phyloP scores from a whole-genome alignment of 192 early-diverging fungal species.

The Rhizophlyctis rosea region DNA sequence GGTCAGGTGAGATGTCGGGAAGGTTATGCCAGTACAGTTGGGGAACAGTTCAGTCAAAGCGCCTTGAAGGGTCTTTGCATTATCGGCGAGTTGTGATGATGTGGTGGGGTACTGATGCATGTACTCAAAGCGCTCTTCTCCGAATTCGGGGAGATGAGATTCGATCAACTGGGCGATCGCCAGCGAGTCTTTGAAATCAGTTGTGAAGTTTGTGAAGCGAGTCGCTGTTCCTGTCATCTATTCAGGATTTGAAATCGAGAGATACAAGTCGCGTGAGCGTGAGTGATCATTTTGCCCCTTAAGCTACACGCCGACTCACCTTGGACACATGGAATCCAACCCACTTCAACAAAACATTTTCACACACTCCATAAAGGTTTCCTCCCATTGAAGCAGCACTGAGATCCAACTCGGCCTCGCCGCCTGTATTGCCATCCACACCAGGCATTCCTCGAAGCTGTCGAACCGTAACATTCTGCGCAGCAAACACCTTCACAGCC shows the following conservation, averaged over 20 bases:
- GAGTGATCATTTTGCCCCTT: not conserved
- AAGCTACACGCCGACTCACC: constrained; percentile 21
- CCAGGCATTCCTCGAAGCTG: constrained; percentile 35
- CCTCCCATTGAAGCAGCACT: too few relatives aligned
- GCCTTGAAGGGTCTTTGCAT: constrained; percentile 18
- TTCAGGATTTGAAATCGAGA: not conserved
- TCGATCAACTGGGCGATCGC: constrained; percentile 36
- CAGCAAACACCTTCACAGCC: constrained; percentile 40
- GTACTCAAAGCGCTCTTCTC: constrained; percentile 19
- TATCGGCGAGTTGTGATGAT: constrained; percentile 18
- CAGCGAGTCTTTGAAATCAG: constrained; percentile 31
- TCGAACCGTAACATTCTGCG: constrained; percentile 22
- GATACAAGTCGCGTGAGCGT: too few relatives aligned
- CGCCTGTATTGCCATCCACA: constrained; percentile 27
- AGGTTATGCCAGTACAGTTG: not conserved
- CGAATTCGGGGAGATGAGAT: constrained; percentile 32
- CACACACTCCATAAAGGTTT: constrained; percentile 23
- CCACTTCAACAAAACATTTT: constrained; percentile 46
- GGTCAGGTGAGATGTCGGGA: constrained; percentile 16
- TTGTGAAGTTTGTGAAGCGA: constrained; percentile 30
- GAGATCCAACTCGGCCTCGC: constrained; percentile 32
- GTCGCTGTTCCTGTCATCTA: constrained; percentile 28
- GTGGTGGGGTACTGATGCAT: constrained; percentile 14
- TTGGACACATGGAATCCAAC: constrained; percentile 40
- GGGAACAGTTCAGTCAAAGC: constrained; percentile 42